Evolutionary conservation across 495 filamentous ascomycete species (phyloP), one percentile per base, ranked within the genome.

Genomic region (Aspergillus biplanus): DNA sequence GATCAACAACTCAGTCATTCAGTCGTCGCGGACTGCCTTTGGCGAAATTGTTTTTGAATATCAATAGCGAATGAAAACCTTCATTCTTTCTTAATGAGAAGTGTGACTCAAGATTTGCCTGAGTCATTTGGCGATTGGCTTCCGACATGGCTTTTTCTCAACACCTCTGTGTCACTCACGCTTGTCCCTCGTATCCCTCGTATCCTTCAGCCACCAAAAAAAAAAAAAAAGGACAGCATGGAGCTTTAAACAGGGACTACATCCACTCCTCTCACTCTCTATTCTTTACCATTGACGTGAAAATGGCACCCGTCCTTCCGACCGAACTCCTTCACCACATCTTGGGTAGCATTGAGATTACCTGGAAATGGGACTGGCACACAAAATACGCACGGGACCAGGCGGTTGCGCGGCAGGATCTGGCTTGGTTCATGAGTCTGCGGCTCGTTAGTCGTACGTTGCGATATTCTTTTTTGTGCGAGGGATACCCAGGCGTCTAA

Each of bases 361-460:
- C 7, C 35, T 58, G 55, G 55, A 8, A 31, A 42, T 46, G 33
- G 18, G 55, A 31, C 7, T 55, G 52, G 52, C 18, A 18, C 18
- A 5, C n/a, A 8, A 48, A 48, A 48, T 12, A 21, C 5, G 1
- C 0, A 27, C 37, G 37, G 8, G 7, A 46, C 2, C 6, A 11
- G 1, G 37, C 18, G 15, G 2, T 21, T 7, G 42, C 55, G 8
- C 18, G 21, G 37, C 8, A 39, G n/a, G 37, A 46, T 13, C 8
- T 46, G 18, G 11, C 13, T 11, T 58, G 55, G 55, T 58, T 58
- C 18, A 8, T 58, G 16, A 33, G 7, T 13, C 39, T 58, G n/a
- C 35, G 55, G 35, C 55, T 58, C 16, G 39, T 58, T 13, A 42
- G 18, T 13, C 12, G 55, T 58, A 32, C 6, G 55, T 58, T n/a